Evolutionary conservation across 805 yeast genomes (phyloP).

Genomic region (Candida odintsovae): DNA sequence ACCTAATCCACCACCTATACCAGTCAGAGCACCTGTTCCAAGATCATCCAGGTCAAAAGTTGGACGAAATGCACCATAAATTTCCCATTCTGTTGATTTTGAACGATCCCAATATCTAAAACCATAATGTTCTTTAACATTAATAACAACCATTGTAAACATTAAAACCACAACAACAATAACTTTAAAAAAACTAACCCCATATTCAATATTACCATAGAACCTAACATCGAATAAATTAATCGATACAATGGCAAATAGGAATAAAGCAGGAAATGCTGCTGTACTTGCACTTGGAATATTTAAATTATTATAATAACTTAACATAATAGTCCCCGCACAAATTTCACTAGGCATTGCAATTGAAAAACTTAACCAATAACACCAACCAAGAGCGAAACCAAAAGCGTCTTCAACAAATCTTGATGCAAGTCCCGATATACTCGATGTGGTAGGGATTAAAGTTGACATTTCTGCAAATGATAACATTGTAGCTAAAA

Average conservation of each 20-base stretch:
- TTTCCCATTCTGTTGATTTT: conserved; percentile 40
- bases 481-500: conserved; percentile 62
- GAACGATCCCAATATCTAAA: conserved; percentile 62
- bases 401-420: conserved; percentile 78
- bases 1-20: conserved; percentile 58
- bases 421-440: conserved; percentile 67
- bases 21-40: conserved; percentile 47
- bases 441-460: conserved; percentile 74
- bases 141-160: conserved; percentile 58
- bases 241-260: conserved; percentile 38
- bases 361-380: conserved; percentile 66
- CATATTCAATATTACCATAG: conserved; percentile 70
- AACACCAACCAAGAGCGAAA: conserved; percentile 66
- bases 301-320: conserved; percentile 55
- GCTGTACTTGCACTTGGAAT: conserved; percentile 46
- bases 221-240: conserved; percentile 66
- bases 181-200: conserved; percentile 54
- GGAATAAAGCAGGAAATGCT: conserved; percentile 61
- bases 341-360: conserved; percentile 78
- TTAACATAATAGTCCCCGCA: conserved; percentile 71
- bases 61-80: conserved; percentile 72
- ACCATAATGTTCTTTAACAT: conserved; percentile 48
- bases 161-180: conserved; percentile 47
- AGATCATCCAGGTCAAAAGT: conserved; percentile 59
- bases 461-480: conserved; percentile 80